Base-by-base conservation (phyloP, 331 rosid genomes). In the Saraca asoca region DNA sequence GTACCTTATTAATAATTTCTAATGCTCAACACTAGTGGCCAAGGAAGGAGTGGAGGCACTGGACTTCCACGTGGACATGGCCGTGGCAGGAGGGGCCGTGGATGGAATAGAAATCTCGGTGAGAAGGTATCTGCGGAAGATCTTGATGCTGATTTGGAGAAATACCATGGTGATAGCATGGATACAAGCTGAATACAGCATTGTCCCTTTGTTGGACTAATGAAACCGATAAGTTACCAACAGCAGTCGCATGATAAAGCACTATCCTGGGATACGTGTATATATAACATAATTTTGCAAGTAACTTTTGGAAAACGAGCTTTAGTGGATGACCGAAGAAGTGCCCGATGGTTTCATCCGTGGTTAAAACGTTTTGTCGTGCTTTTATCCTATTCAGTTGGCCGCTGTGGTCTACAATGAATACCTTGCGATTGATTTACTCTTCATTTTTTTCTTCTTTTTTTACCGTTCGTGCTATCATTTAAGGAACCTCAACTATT, bases 101-200 rank as follows among this genome's bases (percentile, higher is more conserved):
- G 45, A 31, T 9, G 42, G 17, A 37, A 8, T 34, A 14, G 31
- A 38, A 38, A 38, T 10, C 63, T 5, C 8, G 29, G 46, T 7
- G 29, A 14, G 13, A n/a, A 33, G 12, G 41, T 34, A 2, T 58
- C 63, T 58, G 63, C 46, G 0, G 31, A 58, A 13, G 63, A 34
- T 58, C 31, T 58, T 35, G 63, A 37, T 37, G 46, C 63, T 35
- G 63, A 58, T 35, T 38, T 58, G 9, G 63, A 58, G 3, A 58
- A 58, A 37, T 37, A 35, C 17, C 46, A 34, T 35, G 63, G 44
- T 13, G 45, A 57, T 61, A 51, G 71, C 72, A 15, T 73, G 75
- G 48, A 75, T 62, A 6, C 80, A 63, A 31, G 54, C 44, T 11
- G 60, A 58, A 37, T 64, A 37, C 60, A 68, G 37, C 14, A 52